phyloP scores from a whole-genome alignment of 208 protist species.

The Balamuthia mandrillaris region DNA sequence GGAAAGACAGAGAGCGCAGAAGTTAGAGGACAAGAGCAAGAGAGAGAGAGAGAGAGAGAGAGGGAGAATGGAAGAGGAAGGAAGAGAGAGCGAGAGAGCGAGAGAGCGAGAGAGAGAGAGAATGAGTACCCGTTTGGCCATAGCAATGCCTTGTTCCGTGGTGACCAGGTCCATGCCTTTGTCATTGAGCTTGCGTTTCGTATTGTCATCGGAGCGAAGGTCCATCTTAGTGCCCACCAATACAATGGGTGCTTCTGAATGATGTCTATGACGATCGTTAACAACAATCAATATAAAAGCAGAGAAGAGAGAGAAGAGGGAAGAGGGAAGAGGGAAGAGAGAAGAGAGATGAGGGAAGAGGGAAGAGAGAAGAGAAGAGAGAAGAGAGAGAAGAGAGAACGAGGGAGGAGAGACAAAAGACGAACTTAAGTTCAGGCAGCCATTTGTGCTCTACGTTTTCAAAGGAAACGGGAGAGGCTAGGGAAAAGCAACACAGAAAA shows the following conservation, averaged over 20 bases:
- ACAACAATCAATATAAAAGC: conserved; percentile 38
- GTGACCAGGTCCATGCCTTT: too few relatives aligned
- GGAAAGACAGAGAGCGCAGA: not conserved
- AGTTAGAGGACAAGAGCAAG: not conserved
- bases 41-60: not conserved
- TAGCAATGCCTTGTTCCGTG: too few relatives aligned
- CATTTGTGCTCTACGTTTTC: conserved; percentile 68
- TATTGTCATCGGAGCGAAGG: conserved; percentile 57
- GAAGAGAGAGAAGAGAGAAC: not conserved
- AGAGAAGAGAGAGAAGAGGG: not conserved
- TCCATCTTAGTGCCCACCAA: conserved; percentile 68
- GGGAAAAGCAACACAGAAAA: conserved; percentile 77
- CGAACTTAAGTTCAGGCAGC: not conserved
- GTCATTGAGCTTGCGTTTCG: too few relatives aligned
- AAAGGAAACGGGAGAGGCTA: conserved; percentile 68
- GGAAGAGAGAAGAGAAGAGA: not conserved
- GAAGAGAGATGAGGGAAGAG: not conserved
- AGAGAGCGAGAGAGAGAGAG: too few relatives aligned
- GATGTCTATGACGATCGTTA: conserved; percentile 39
- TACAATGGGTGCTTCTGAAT: conserved; percentile 52
- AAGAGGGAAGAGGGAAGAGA: not conserved
- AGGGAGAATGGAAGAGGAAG: too few relatives aligned
- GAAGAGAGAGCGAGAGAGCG: too few relatives aligned
- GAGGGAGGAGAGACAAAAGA: not conserved
- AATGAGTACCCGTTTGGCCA: too few relatives aligned